Evolutionary conservation across 164 flowering plant species (phyloP), one percentile per base, ranked within the genome.

Genomic region (Pachysandra terminalis): DNA sequence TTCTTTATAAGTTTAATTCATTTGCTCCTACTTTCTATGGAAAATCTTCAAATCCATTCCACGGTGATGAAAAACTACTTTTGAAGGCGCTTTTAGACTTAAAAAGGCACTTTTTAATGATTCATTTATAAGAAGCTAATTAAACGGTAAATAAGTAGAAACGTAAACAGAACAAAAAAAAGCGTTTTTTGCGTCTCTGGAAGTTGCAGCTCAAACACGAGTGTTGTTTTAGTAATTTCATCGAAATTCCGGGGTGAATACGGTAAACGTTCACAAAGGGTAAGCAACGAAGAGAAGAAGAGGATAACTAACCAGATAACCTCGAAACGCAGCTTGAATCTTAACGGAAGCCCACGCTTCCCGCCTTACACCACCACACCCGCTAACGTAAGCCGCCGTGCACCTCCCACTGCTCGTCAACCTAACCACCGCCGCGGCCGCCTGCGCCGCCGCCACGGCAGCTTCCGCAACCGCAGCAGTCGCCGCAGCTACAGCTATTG

Each of bases 401-500:
- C 78, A 52, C 1, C 82, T 40, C 19, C 76, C 79, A 7, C 81
- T 66, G 55, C 80, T 80, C 8, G 93, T 93, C 28, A 93, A 79
- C 61, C 84, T 73, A 19, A 90, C 91, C 0, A 90, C 98, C 69
- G 83, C 95, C 0, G 87, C 98, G 6, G 96, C 96, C 4, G 97
- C 97, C 57, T 84, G 86, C 0, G 95, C 96, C 0, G 96, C 93
- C 0, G 90, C 91, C 0, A 89, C 82, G 0, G 96, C 98, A 0
- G 93, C 96, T 75, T 92, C 95, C 1, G 96, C 93, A 9, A 84
- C 96, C 0, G 93, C 95, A 0, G 94, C 96, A 0, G 97, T 88
- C 12, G 97, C 97, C 0, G 96, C 87, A 0, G 97, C 97, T 9
- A 91, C 97, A 0, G 93, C 96, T 59, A 92, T 86, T 48, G 98